Base-by-base conservation (phyloP, 2,329 filamentous ascomycete genomes). In the Cladosporium austrohemisphaericum region DNA sequence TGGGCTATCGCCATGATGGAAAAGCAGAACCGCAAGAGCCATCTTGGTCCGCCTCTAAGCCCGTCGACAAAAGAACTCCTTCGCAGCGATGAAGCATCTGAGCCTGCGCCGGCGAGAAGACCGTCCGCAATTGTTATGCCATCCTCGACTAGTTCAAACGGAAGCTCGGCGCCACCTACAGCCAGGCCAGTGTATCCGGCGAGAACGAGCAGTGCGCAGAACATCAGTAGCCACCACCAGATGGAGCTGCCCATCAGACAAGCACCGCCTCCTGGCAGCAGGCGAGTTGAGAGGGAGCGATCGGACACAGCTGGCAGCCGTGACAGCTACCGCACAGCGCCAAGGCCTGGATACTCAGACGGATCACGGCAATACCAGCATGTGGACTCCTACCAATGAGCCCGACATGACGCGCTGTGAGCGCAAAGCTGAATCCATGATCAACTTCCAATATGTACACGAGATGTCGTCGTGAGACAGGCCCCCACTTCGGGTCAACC, bases 1-100 rank as follows among this genome's bases (percentile, higher is more conserved):
- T 98, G 93, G 93, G 92, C 93, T 18, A 83, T 95, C 41, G 84
- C 88, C 61, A 81, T 97, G 76, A 92, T 97, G 81, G 91, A 96
- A 66, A 83, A 85, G 60, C 88, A 96, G 69, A 95, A 96, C 69
- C 88, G 93, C 66, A 95, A 95, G 69, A 95, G 91, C 22, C 92
- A 96, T 66, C 79, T 96, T 29, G 87, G 84, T 13, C 89, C 90
- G 26, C 84, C 87, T 61, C 75, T 87, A 33, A 88, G 86, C 9
- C 88, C 90, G 1, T 81, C 86, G 7, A 88, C 87, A 1, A 84
- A 88, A 63, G 85, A 88, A 9, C 77, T 92, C 26, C 77, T 90
- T 40, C 81, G 85, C 52, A 74, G 63, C 26, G 61, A 65, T 18
- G 60, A 65, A 14, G 60, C 55, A 19, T 37, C 60, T 4, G 35